Conservation (phyloP, 2,329 filamentous ascomycete species). For the Monilinia fructicola region DNA sequence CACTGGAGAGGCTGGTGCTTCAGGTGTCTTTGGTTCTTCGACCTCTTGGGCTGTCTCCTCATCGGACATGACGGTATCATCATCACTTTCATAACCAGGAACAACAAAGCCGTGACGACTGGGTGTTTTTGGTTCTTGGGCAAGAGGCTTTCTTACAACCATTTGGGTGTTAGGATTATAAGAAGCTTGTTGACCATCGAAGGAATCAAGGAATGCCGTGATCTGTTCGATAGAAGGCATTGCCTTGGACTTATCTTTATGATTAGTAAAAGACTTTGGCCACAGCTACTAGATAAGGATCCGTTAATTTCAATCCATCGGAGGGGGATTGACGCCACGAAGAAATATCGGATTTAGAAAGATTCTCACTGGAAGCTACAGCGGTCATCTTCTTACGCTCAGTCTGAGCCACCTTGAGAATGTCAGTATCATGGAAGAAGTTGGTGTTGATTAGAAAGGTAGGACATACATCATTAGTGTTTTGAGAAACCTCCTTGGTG, state of each 20-base stretch:
- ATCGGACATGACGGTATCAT: not conserved
- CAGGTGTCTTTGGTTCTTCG: slow-evolving; percentile 5
- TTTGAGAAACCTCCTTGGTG: not conserved
- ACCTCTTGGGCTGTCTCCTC: not conserved
- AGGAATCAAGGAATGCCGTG: slow-evolving; percentile 20
- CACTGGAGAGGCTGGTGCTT: not conserved
- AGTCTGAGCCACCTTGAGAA: not conserved
- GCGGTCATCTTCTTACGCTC: slow-evolving; percentile 17
- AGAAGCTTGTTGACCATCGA: slow-evolving; percentile 11
- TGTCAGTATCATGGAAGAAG: slow-evolving; percentile 7
- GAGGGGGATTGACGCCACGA: slow-evolving; percentile 3
- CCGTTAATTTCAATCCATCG: slow-evolving; percentile 22
- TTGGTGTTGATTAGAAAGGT: not conserved
- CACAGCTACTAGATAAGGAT: slow-evolving; percentile 25
- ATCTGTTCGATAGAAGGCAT: slow-evolving; percentile 23
- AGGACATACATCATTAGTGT: slow-evolving; percentile 1
- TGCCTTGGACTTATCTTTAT: slow-evolving; percentile 12
- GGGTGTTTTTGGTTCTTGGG: not conserved
- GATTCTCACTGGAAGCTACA: slow-evolving; percentile 17
- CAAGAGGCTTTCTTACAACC: not conserved
- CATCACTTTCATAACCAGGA: slow-evolving; percentile 2
- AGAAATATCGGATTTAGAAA: slow-evolving; percentile 14
- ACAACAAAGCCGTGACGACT: not conserved
- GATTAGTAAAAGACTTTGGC: slow-evolving; percentile 20
- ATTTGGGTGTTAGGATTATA: not conserved